Evolutionary conservation across 352 stramenopile genomes (phyloP).

Genomic region (Lagenidium sp.): DNA sequence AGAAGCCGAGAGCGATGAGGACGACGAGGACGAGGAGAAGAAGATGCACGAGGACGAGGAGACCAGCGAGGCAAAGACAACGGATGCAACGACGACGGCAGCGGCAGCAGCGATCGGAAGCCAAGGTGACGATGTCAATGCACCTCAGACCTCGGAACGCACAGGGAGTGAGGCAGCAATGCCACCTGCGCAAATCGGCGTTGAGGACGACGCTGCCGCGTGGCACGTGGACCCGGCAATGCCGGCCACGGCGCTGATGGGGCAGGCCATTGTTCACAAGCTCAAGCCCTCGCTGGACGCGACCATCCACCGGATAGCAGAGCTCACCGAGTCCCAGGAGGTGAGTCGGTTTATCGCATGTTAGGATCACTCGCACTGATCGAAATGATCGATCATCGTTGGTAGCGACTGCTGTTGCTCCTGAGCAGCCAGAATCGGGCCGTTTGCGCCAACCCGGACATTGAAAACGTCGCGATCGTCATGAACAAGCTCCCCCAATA

Average conservation of each 20-base stretch:
- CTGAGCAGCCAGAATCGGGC: slow-evolving; percentile 36
- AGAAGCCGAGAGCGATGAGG: slow-evolving; percentile 18
- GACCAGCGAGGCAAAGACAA: not conserved
- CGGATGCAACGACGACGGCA: not conserved
- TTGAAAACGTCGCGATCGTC: slow-evolving; percentile 49
- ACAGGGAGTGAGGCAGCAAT: not conserved
- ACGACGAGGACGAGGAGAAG: slow-evolving; percentile 2
- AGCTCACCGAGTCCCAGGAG: slow-evolving; percentile 43
- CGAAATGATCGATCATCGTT: too few relatives aligned
- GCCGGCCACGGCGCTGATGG: slow-evolving; percentile 49
- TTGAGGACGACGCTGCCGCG: not conserved
- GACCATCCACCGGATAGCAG: slow-evolving; percentile 61
- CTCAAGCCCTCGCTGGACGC: slow-evolving; percentile 53
- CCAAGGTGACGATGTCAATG: not conserved
- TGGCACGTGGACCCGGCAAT: slow-evolving; percentile 31
- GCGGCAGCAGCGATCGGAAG: not conserved
- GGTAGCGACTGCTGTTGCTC: slow-evolving; percentile 42
- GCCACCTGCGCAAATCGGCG: not conserved
- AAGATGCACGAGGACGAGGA: not conserved
- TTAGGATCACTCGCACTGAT: too few relatives aligned
- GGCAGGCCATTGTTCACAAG: slow-evolving; percentile 33
- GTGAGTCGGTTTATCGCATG: too few relatives aligned
- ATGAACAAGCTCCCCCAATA: slow-evolving; percentile 69
- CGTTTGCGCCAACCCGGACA: slow-evolving; percentile 42
- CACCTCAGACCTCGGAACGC: not conserved